Evolutionary conservation across 495 filamentous ascomycete species (phyloP).

Genomic region (Xylaria cubensis): DNA sequence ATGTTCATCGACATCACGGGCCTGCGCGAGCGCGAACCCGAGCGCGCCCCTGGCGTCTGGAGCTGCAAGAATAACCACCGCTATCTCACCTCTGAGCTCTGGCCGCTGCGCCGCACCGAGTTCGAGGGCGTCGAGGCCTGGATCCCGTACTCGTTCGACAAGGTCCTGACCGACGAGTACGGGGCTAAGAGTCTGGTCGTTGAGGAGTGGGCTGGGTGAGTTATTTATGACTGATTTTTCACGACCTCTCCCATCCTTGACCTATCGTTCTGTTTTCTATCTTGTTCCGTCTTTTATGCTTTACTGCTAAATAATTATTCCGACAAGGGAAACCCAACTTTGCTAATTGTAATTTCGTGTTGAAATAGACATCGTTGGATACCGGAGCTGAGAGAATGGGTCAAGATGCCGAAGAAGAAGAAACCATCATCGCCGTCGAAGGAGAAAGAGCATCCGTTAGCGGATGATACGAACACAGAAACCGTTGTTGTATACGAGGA

Average conservation of each 20-base stretch:
- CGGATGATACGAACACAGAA: slow-evolving; percentile 36
- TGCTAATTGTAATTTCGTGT: slow-evolving; percentile 19
- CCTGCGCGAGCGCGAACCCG: slow-evolving; percentile 69
- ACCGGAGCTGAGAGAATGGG: slow-evolving; percentile 54
- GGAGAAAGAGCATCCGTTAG: slow-evolving; percentile 21
- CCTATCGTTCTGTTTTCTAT: too few species aligned
- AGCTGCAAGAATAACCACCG: slow-evolving; percentile 83
- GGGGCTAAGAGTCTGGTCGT: slow-evolving; percentile 66
- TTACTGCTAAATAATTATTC: not conserved
- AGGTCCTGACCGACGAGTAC: slow-evolving; percentile 79
- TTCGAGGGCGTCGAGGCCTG: slow-evolving; percentile 80
- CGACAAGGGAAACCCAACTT: not conserved
- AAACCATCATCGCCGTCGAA: not conserved
- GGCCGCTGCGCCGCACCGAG: slow-evolving; percentile 74
- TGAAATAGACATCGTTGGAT: slow-evolving; percentile 54
- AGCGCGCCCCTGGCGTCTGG: slow-evolving; percentile 67
- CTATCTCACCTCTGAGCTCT: slow-evolving; percentile 75
- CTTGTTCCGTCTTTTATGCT: too few species aligned
- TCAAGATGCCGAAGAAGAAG: slow-evolving; percentile 44
- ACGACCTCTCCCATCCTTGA: too few species aligned
- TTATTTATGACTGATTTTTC: too few species aligned
- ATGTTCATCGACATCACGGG: slow-evolving; percentile 91
- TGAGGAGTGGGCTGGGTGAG: slow-evolving; percentile 69
- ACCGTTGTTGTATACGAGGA: slow-evolving; percentile 38
- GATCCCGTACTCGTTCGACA: slow-evolving; percentile 77